Percentiles rank a stretch among this genome's conserved stretches.
These are phyloP conservation scores for Salisapilia sapeloensis DNA, from an alignment of 352 stramenopile genomes.

Conservation along the genomic window DNA sequence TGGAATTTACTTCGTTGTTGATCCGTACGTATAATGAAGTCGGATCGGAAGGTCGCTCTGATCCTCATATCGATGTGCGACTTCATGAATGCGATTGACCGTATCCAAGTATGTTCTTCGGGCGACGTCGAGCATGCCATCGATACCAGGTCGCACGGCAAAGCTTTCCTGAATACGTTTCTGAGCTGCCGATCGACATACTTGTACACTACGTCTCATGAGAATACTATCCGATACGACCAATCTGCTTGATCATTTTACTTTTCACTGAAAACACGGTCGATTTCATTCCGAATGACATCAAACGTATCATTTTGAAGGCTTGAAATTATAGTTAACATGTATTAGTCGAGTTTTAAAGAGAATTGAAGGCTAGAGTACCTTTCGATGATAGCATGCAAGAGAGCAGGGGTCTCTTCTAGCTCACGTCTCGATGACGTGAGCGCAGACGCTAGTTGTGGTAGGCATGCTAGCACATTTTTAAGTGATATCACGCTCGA, in stretches of 20 bases:
- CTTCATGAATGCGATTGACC: slow-evolving; percentile 67
- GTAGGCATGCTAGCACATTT: slow-evolving; percentile 52
- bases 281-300: slow-evolving; percentile 37
- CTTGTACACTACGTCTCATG: slow-evolving; percentile 20
- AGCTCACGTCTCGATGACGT: slow-evolving; percentile 11
- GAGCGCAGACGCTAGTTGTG: slow-evolving; percentile 32
- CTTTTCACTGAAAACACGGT: slow-evolving; percentile 61
- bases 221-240: neutral
- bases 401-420: slow-evolving; percentile 15
- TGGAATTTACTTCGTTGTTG: neutral
- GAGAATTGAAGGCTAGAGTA: slow-evolving; percentile 3
- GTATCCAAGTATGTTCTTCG: slow-evolving; percentile 65
- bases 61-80: slow-evolving; percentile 62
- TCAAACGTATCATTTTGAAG: slow-evolving; percentile 33
- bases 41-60: slow-evolving; percentile 39
- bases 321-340: slow-evolving; percentile 10
- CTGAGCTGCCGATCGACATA: slow-evolving; percentile 43
- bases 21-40: slow-evolving; percentile 58
- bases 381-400: slow-evolving; percentile 53
- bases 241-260: slow-evolving; percentile 4
- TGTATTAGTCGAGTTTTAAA: neutral
- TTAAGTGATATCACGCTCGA: slow-evolving; percentile 74
- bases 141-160: slow-evolving; percentile 56
- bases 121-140: slow-evolving; percentile 75
- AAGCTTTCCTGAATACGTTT: slow-evolving; percentile 80